Evolutionary conservation across 805 yeast species (phyloP), one percentile per base, ranked within the genome.

Genomic region (Zygoascus flipseniorum): DNA sequence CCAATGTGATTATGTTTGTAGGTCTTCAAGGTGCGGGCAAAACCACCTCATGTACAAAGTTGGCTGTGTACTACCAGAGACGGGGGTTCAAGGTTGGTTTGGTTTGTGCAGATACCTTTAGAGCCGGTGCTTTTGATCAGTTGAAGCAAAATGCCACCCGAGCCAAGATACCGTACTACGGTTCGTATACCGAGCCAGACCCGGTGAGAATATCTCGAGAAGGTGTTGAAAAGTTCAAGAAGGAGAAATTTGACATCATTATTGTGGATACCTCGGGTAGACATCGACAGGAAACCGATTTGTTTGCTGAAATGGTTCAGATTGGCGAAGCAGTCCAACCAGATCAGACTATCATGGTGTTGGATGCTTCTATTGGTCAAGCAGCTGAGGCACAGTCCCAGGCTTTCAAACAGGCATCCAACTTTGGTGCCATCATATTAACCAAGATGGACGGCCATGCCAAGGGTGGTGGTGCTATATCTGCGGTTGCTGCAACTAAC

Each of bases 101-200:
- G 66, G 98, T 93, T 26, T 93, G 99, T 80, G 99, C 99, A 1
- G 99, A 93, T 75, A 93, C 99, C 31, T 93, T 92, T 77, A 83
- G 99, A 77, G 99, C 99, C 39, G 99, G 99, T 77, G 99, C 99
- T 1, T 92, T 92, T 74, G 99, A 92, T 72, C 99, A 92, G 76
- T 79, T 92, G 71, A 92, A 93, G 69, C 99, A 92, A 71, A 92
- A 92, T 70, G 98, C 99, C 23, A 89, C 92, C 52, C 88, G 89
- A 73, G 95, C 99, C 1, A 82, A 85, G 61, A 88, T 92, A 53
- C 98, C 99, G 46, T 92, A 81, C 70, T 92, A 82, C 69, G 99
- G 99, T 62, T 86, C 96, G 6, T 93, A 93, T 69, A 82, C 93
- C 2, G 98, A 92, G 72, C 87, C 95, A 1, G 95, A 93, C 65